phyloP scores from a whole-genome alignment of 2,329 filamentous ascomycete species.

The Pseudogymnoascus destructans region DNA sequence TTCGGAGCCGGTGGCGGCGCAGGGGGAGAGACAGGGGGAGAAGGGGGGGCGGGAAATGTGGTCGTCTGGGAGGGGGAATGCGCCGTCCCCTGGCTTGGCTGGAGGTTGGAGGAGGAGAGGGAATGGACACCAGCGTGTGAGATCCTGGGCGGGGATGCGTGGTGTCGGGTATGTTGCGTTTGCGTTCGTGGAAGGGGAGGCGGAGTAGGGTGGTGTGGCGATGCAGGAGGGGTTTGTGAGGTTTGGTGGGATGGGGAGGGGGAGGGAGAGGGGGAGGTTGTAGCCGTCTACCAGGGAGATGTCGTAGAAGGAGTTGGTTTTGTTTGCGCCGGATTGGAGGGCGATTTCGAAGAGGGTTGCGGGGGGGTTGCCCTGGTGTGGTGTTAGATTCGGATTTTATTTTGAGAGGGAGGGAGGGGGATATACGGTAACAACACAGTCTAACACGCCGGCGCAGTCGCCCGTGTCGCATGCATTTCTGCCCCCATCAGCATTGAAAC shows the following conservation, averaged over 20 bases:
- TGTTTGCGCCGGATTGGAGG: constrained; percentile 48
- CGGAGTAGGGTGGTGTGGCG: constrained; percentile 46
- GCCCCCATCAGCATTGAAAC: constrained; percentile 51
- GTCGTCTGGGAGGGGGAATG: constrained; percentile 72
- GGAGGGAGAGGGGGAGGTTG: constrained; percentile 58
- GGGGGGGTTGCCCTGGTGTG: constrained; percentile 52
- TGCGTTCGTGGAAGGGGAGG: constrained; percentile 43
- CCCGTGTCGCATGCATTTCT: constrained; percentile 56
- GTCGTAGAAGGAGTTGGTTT: constrained; percentile 63
- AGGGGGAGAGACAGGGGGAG: constrained; percentile 66
- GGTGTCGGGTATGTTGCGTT: constrained; percentile 55
- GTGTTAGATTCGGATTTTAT: too few relatives aligned
- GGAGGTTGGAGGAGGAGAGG: constrained; percentile 57
- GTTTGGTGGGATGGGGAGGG: constrained; percentile 54
- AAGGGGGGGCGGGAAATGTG: constrained; percentile 57
- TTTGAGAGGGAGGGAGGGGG: too few relatives aligned
- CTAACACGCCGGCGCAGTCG: constrained; percentile 58
- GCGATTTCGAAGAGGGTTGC: constrained; percentile 73
- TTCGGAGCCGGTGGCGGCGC: constrained; percentile 52
- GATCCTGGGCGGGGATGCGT: constrained; percentile 41
- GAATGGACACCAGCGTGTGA: constrained; percentile 62
- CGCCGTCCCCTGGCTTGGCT: constrained; percentile 55
- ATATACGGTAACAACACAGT: constrained; percentile 57
- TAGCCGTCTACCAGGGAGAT: constrained; percentile 78
- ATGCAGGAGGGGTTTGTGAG: constrained; percentile 67